Base-by-base conservation (phyloP, 768 basidiomycete genomes). In the Lactarius sanguifluus region DNA sequence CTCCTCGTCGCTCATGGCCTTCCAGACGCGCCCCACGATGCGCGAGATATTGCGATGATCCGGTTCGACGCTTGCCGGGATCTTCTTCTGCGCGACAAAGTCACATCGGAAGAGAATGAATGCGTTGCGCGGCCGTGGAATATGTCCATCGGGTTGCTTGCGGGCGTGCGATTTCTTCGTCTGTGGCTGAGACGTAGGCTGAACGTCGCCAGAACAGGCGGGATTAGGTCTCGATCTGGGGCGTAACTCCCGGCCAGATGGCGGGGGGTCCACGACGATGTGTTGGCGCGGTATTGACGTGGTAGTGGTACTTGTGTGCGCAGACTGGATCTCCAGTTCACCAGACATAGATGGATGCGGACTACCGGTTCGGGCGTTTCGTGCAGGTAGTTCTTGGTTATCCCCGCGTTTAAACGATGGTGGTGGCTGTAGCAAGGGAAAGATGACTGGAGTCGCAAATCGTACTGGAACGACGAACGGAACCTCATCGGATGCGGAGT, bases 101-200 rank as follows among this genome's bases (percentile, higher is more conserved):
- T 91, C 85, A 73, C 85, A 89, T 50, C 91, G 83, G 73, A 90
- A 92, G 68, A 92, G 82, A 69, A 92, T 91, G 76, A 92, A 92
- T 0, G 90, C 86, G 74, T 92, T 92, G 18, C 86, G 79, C 0
- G 90, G 89, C 32, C 91, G 85, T 20, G 87, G 86, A 45, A 91
- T 82, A 72, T 90, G 90, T 6, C 78, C 82, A 5, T 72, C 62
- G 1, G 83, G 80, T 61, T 80, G 82, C 50, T 81, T 82, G 50
- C 79, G 77, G 1, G 82, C 79, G 69, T 85, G 84, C 9, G 81
- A 81, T 70, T 83, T 84, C 70, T 80, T 76, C 18, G 58, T 25
- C 30, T 23, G 47, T 12, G 38, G 16, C 18, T 40, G 56, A 12
- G 25, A 41, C 56, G 16, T 12, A 15, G 65, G 47, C n/a, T 41